A percentile compares a stretch with the other conserved stretches of the same genome.
These are phyloP conservation scores for Lipomyces kockii DNA, from an alignment of 805 yeast species.

Conservation along the genomic window DNA sequence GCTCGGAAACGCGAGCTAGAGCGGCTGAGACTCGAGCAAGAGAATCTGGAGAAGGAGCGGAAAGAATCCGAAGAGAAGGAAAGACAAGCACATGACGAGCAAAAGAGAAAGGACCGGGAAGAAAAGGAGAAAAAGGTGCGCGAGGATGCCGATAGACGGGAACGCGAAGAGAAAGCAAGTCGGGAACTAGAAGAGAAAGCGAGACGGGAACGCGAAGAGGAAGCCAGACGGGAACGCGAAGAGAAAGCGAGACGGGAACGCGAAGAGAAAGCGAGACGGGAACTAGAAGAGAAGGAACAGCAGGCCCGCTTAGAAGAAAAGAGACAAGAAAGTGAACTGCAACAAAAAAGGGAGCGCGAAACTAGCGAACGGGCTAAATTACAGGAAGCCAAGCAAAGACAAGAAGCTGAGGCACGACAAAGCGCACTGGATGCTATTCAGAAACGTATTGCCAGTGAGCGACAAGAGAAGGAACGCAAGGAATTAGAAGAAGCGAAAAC, in stretches of 20 bases:
- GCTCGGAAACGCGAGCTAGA: neutral
- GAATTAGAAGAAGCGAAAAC: neutral
- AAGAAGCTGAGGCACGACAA: conserved; percentile 4
- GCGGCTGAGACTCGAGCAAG: conserved; percentile 7
- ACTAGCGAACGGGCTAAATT: conserved; percentile 31
- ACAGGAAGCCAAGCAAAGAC: conserved; percentile 32
- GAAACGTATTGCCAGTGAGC: neutral
- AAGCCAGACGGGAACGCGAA: conserved; percentile 12
- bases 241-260: conserved; percentile 29
- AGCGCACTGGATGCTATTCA: conserved; percentile 4
- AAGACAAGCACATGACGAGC: conserved; percentile 33
- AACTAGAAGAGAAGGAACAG: conserved; percentile 39
- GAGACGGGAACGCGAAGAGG: conserved; percentile 20
- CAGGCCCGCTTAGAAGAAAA: conserved; percentile 38
- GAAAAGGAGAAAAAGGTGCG: conserved; percentile 37
- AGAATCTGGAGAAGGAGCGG: conserved; percentile 14
- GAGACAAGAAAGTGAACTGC: conserved; percentile 35
- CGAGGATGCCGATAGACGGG: conserved; percentile 27
- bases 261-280: conserved; percentile 39
- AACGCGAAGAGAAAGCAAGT: conserved; percentile 30
- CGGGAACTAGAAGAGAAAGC: conserved; percentile 22
- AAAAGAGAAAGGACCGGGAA: conserved; percentile 35
- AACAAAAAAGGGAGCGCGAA: conserved; percentile 7
- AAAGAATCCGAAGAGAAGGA: neutral
- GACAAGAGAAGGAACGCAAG: neutral